Conservation (phyloP, 2,329 filamentous ascomycete species). For the Alternaria brassicicola region DNA sequence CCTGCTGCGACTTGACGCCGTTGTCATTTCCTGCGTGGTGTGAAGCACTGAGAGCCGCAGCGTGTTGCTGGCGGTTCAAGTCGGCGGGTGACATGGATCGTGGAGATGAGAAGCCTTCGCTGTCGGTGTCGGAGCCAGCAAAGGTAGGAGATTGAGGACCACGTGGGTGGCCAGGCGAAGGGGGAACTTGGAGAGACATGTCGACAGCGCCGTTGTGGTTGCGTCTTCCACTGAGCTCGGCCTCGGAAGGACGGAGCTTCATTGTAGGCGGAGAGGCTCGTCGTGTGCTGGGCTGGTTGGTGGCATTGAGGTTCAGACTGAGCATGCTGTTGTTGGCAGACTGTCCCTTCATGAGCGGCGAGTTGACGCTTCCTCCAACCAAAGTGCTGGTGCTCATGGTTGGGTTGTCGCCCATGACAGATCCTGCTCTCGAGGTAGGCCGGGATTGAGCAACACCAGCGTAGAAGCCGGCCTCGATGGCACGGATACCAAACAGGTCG, state of each 20-base stretch:
- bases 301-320: slow-evolving; percentile 36
- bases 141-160: slow-evolving; percentile 30
- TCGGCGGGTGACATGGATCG: slow-evolving; percentile 33
- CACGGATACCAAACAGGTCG: slow-evolving; percentile 50
- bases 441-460: slow-evolving; percentile 50
- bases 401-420: slow-evolving; percentile 30
- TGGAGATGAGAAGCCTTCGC: slow-evolving; percentile 31
- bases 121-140: slow-evolving; percentile 37
- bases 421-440: slow-evolving; percentile 46
- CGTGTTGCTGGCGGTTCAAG: slow-evolving; percentile 35
- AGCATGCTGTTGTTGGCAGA: slow-evolving; percentile 44
- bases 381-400: slow-evolving; percentile 46
- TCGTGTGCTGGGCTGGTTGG: slow-evolving; percentile 28
- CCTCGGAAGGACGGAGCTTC: slow-evolving; percentile 45
- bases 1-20: slow-evolving; percentile 34
- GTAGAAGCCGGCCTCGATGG: slow-evolving; percentile 51
- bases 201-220: slow-evolving; percentile 44
- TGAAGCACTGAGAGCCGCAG: slow-evolving; percentile 32
- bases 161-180: slow-evolving; percentile 36
- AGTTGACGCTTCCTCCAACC: slow-evolving; percentile 40
- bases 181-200: slow-evolving; percentile 44
- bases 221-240: slow-evolving; percentile 45
- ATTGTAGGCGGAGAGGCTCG: slow-evolving; percentile 32
- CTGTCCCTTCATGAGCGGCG: slow-evolving; percentile 39
- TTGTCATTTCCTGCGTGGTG: slow-evolving; percentile 29